Evolutionary conservation across 192 early-diverging fungal genomes (phyloP).

Genomic region (Podila epigama): DNA sequence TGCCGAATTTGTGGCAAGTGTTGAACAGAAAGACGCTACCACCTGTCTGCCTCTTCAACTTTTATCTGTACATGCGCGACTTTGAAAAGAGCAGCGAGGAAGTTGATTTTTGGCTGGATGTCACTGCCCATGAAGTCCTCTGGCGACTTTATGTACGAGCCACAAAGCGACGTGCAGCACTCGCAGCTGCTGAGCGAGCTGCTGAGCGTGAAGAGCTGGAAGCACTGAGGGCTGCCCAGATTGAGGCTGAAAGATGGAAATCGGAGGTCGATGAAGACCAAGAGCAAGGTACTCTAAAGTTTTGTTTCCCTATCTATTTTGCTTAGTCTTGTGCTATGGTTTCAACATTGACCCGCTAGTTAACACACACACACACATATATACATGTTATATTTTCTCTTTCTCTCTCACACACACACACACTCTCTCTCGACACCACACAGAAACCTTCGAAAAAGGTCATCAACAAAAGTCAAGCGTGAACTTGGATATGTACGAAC

Average conservation of each 20-base stretch:
- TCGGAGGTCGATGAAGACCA: constrained; percentile 8
- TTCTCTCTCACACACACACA: neutral
- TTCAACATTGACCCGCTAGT: neutral
- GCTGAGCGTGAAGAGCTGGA: constrained; percentile 8
- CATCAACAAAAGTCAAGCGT: constrained; percentile 23
- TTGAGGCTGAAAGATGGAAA: constrained; percentile 13
- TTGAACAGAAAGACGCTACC: constrained; percentile 69
- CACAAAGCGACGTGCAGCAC: constrained; percentile 11
- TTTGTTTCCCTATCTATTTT: no score
- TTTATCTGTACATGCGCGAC: constrained; percentile 78
- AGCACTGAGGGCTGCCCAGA: neutral
- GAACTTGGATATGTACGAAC: constrained; percentile 33
- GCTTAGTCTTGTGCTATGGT: neutral
- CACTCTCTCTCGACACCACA: neutral
- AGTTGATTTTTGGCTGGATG: constrained; percentile 80
- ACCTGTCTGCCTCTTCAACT: constrained; percentile 81
- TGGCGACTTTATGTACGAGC: constrained; percentile 61
- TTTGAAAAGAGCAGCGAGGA: constrained; percentile 68
- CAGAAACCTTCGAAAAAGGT: neutral
- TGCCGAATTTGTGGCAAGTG: constrained; percentile 77
- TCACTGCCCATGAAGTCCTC: constrained; percentile 75
- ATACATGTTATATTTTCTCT: no score
- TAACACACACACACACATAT: no score
- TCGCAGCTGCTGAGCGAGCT: constrained; percentile 6
- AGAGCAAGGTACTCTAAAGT: neutral